Base-by-base conservation (phyloP, 176 grass and related monocot species). In the Aegilops longissima region DNA sequence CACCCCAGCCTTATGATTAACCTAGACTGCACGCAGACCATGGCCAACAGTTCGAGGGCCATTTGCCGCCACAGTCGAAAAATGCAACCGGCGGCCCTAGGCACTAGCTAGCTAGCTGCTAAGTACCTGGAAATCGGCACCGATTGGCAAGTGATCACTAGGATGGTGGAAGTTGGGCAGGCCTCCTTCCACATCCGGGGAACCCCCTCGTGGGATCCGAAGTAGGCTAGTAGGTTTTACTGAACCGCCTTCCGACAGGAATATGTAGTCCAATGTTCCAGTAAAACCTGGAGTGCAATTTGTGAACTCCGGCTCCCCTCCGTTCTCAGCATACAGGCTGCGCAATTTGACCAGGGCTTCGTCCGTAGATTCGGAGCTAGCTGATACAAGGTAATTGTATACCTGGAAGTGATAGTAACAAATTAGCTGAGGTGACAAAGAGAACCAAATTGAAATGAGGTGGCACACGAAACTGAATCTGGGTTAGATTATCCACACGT, bases 211-310 rank as follows among this genome's bases (percentile, higher is more conserved):
- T 6, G 97, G 97, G 62, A 98, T 36, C 81, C 52, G 21, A 80
- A 98, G 92, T 63, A 98, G 71, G 84, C 88, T 94, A 18, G 83
- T 81, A 70, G 97, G 90, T 77, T 92, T 96, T 84, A 93, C 20
- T 38, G 66, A 80, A 73, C 86, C 86, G 76, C 76, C 78, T 23
- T 76, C 76, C 0, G 76, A 88, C 67, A 93, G 42, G 79, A 96
- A 96, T 49, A 96, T 88, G 74, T 96, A 98, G 54, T 98, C 93
- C 3, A 98, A 71, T 47, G 96, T 98, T 90, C 90, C 93, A 42
- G 93, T 96, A 80, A 98, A 98, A 81, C 81, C 92, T 85, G 96
- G 93, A 27, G 96, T 98, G 86, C 75, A 94, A 58, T 98, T 98
- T 62, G 93, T 98, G 82, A 94, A 96, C 63, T 90, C 76, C 51